phyloP scores from a whole-genome alignment of 83 land plant species.

The Picea abies region DNA sequence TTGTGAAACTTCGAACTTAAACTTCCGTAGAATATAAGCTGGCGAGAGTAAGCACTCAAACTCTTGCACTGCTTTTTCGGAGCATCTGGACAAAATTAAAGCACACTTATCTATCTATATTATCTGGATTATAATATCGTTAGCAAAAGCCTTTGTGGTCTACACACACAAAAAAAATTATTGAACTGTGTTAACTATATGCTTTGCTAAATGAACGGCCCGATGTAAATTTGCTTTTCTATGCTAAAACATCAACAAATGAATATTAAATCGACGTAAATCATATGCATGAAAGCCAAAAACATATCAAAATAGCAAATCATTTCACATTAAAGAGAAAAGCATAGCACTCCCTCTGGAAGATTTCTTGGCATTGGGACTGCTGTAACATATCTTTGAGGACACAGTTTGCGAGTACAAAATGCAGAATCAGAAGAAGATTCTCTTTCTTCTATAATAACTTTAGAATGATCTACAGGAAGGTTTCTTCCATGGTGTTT shows the following conservation, averaged over 20 bases:
- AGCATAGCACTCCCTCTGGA: slow-evolving; percentile 67
- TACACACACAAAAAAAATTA: background rate
- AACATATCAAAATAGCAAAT: slow-evolving; percentile 9
- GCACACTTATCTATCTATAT: background rate
- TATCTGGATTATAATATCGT: background rate
- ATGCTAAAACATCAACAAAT: background rate
- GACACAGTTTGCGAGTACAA: slow-evolving; percentile 23
- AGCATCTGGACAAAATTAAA: background rate
- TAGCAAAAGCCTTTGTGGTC: background rate
- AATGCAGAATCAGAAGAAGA: slow-evolving; percentile 29
- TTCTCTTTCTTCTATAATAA: background rate
- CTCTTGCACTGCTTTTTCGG: background rate
- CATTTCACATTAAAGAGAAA: slow-evolving; percentile 51
- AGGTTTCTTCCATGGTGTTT: slow-evolving; percentile 53
- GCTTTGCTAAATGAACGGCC: background rate
- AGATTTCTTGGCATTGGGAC: slow-evolving; percentile 58
- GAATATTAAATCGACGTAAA: slow-evolving; percentile 7
- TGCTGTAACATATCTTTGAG: slow-evolving; percentile 68
- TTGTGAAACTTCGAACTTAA: background rate
- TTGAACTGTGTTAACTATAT: background rate
- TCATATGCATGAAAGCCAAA: background rate
- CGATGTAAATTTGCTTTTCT: background rate
- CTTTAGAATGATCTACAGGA: slow-evolving; percentile 10
- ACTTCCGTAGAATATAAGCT: background rate
- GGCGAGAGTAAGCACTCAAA: background rate